A percentile compares a stretch with the other conserved stretches of the same genome.
Evolutionary conservation across 768 basidiomycete species (phyloP).

Genomic region (Saitozyma sp.): DNA sequence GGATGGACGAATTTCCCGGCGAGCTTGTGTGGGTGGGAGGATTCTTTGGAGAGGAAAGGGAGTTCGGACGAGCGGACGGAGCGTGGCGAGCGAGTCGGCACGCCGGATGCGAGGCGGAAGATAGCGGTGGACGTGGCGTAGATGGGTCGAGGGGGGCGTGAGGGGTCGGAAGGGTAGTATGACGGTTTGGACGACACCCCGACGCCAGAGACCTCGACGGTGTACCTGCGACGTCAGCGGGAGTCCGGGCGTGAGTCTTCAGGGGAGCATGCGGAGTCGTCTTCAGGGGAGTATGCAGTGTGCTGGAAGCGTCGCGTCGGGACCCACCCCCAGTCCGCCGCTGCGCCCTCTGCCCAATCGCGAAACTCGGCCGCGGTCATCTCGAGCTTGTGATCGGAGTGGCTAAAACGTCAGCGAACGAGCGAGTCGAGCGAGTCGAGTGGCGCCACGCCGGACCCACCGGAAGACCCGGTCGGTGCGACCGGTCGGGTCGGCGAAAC

Average conservation of each 20-base stretch:
- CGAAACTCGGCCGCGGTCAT: conserved; percentile 51
- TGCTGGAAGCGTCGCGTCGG: conserved; percentile 11
- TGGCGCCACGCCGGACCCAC: conserved; percentile 18
- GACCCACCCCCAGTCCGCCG: conserved; percentile 46
- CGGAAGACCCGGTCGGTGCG: conserved; percentile 52
- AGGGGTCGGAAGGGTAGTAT: conserved; percentile 31
- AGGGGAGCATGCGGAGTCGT: conserved; percentile 1
- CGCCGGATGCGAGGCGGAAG: conserved; percentile 41
- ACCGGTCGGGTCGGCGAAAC: conserved; percentile 52
- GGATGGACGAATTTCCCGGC: conserved; percentile 28
- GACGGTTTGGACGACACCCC: conserved; percentile 46
- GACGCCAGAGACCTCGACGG: conserved; percentile 45
- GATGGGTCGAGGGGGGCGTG: conserved; percentile 38
- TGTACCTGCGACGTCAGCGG: conserved; percentile 30
- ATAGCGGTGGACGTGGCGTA: conserved; percentile 51
- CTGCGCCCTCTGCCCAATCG: conserved; percentile 38
- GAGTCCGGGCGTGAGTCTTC: too few species aligned
- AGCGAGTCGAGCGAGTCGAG: too few species aligned
- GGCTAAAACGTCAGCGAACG: conserved; percentile 15
- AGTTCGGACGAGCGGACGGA: conserved; percentile 44
- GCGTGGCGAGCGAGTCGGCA: conserved; percentile 46
- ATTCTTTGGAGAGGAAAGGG: conserved; percentile 49
- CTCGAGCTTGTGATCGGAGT: conserved; percentile 52
- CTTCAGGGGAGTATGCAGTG: conserved; percentile 15
- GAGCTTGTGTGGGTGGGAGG: conserved; percentile 39